These are phyloP conservation scores for Ambrosiella xylebori DNA, from an alignment of 2,329 filamentous ascomycete species.

Conservation along the genomic window DNA sequence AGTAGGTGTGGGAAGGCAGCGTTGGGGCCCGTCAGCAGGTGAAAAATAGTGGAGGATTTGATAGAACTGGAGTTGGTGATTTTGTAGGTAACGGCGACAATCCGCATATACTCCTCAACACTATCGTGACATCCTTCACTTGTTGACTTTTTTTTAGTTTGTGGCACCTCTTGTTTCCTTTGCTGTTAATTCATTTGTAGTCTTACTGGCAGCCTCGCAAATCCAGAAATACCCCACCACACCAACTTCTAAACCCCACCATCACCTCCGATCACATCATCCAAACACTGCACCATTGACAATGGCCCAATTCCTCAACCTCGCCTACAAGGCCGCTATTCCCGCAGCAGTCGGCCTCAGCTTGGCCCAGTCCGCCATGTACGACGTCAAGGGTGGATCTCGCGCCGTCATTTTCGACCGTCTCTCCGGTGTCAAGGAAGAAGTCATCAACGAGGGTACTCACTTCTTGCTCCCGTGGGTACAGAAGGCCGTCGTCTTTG, in stretches of 20 bases:
- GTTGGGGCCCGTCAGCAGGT: not conserved
- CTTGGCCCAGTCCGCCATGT: conserved; percentile 63
- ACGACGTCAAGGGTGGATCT: conserved; percentile 90
- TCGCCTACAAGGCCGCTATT: conserved; percentile 51
- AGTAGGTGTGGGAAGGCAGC: not conserved
- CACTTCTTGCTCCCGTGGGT: conserved; percentile 95
- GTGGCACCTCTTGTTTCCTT: too few relatives aligned
- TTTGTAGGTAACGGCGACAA: not conserved
- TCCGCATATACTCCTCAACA: not conserved
- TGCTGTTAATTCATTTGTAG: too few relatives aligned
- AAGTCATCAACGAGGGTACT: conserved; percentile 86
- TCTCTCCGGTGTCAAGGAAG: conserved; percentile 77
- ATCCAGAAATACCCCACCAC: not conserved
- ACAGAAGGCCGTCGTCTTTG: conserved; percentile 85
- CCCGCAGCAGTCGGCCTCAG: conserved; percentile 53
- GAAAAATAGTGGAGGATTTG: not conserved
- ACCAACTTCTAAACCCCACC: not conserved
- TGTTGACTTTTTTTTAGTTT: too few relatives aligned
- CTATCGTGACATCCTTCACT: too few relatives aligned
- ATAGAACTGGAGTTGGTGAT: not conserved
- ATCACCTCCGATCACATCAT: not conserved
- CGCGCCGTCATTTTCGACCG: conserved; percentile 97
- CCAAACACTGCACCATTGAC: not conserved
- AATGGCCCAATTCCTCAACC: conserved; percentile 27
- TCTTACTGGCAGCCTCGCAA: too few relatives aligned